Evolutionary conservation across 352 stramenopile species (phyloP), one percentile per base, ranked within the genome.

Genomic region (Pythium dissotocum): DNA sequence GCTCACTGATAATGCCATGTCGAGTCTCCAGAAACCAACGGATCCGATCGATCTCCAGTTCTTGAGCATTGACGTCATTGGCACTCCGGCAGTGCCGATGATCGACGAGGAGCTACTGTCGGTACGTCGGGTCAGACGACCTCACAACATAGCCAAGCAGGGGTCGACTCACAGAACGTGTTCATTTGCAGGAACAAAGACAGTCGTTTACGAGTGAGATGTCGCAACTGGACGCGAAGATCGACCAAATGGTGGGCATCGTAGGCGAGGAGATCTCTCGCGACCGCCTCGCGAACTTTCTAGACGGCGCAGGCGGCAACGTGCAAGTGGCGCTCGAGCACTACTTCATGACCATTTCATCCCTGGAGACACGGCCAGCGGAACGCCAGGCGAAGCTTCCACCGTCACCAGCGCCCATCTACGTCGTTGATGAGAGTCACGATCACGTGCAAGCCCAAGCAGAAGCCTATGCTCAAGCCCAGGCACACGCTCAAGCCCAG

Each of bases 301-400:
- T 96, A 10, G 88, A 96, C 58, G 88, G 88, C 6, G 88, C 88
- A 6, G 88, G 86, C 18, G 88, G 88, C 24, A 83, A 91, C 61
- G 86, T 94, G 6, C 88, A 96, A 69, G 78, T 94, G 14, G 88
- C 88, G n/a, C 40, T 96, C 33, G 88, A 96, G 66, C 88, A 96
- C 65, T 96, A 94, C 77, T 96, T 96, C 52, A 96, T 96, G 88
- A 93, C 76, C 44, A 58, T 91, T 32, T 90, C 83, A 12, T 80
- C 63, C 6, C 33, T 75, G 18, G 75, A 90, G 48, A 51, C 60
- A 14, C 59, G 30, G n/a, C 55, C 60, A 26, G 16, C 40, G 2
- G 51, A 60, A 14, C 58, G 18, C 2, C 51, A 57, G 16, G 44
- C 16, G 8, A 21, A 52, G 18, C 42, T 68, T 5, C 52, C 12